These are phyloP conservation scores for Tetrastigma voinierianum DNA, from an alignment of 164 flowering plant genomes.

Conservation along the genomic window DNA sequence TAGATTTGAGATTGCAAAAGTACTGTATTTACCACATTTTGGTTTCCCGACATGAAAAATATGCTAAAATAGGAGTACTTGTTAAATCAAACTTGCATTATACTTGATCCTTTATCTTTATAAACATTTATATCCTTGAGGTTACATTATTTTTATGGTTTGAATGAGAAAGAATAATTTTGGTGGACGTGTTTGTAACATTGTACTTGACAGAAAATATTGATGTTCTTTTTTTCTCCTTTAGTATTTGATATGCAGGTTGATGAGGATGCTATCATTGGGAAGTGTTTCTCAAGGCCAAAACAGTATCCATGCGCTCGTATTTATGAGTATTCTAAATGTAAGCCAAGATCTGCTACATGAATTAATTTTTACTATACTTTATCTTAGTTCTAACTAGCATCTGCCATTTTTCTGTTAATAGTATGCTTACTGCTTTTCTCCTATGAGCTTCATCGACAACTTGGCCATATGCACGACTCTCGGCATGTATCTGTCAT, in stretches of 20 bases:
- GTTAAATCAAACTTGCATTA: not conserved
- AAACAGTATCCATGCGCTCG: constrained; percentile 63
- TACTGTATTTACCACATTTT: not conserved
- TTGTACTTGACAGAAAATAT: not conserved
- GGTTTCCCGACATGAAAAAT: not conserved
- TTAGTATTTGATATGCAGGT: constrained; percentile 49
- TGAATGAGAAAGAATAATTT: too few relatives aligned
- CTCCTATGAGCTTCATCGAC: constrained; percentile 78
- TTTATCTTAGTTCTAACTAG: constrained; percentile 12
- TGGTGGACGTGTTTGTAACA: not conserved
- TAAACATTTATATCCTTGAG: too few relatives aligned
- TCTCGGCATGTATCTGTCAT: constrained; percentile 54
- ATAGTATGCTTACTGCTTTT: constrained; percentile 76
- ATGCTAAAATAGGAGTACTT: not conserved
- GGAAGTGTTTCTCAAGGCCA: constrained; percentile 28
- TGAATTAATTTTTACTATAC: not conserved
- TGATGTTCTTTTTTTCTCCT: constrained; percentile 6
- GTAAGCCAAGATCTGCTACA: constrained; percentile 37
- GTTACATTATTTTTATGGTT: too few relatives aligned
- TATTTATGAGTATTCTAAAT: constrained; percentile 74
- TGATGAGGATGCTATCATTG: constrained; percentile 53
- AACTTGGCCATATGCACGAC: constrained; percentile 37
- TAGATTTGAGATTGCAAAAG: not conserved
- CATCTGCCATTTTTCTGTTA: constrained; percentile 11
- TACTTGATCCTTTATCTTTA: not conserved